Base-by-base conservation (phyloP, 2,329 filamentous ascomycete genomes). In the Apiospora aurea region DNA sequence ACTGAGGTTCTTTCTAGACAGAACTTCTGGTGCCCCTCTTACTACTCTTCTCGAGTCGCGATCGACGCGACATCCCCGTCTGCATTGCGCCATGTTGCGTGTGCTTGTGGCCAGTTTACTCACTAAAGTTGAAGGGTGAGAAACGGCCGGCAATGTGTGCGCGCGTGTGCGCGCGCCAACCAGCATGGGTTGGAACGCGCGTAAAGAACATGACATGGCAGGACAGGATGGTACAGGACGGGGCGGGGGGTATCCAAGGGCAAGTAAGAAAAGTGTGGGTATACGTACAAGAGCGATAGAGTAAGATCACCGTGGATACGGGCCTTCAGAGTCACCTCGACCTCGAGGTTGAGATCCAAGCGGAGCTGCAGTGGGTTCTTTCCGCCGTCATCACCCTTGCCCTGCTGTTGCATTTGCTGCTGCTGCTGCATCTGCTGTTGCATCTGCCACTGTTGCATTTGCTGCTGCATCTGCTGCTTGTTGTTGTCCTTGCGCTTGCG, bases 231-330 rank as follows among this genome's bases (percentile, higher is more conserved):
- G 69, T 51, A 29, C 26, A 29, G 26, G 61, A 64, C 47, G 51
- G 29, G 51, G 61, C 61, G 18, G 69, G 53, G 53, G 34, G 51
- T 34, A 57, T 24, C 49, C 41, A 57, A 49, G 49, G 71, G 69
- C 72, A 70, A 69, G 66, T 57, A 69, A 24, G 53, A 67, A 69
- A 70, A 14, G 38, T 46, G 24, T 46, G 67, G 51, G 26, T 11
- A 69, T 71, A 84, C 86, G 79, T 84, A 88, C 86, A 88, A 84
- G 74, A 96, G 87, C 75, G 91, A 91, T 75, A 96, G 82, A 46
- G 93, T 95, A 75, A 97, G 83, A 83, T 97, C 94, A 79, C 94
- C 94, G 77, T 95, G 91, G 75, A 96, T 95, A 81, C 92, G 92
- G 26, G 94, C 94, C 86, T 96, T 96, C 73, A 96, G 87, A 77